Evolutionary conservation across 495 filamentous ascomycete species (phyloP), one percentile per base, ranked within the genome.

Genomic region (Penicillium paxilli): DNA sequence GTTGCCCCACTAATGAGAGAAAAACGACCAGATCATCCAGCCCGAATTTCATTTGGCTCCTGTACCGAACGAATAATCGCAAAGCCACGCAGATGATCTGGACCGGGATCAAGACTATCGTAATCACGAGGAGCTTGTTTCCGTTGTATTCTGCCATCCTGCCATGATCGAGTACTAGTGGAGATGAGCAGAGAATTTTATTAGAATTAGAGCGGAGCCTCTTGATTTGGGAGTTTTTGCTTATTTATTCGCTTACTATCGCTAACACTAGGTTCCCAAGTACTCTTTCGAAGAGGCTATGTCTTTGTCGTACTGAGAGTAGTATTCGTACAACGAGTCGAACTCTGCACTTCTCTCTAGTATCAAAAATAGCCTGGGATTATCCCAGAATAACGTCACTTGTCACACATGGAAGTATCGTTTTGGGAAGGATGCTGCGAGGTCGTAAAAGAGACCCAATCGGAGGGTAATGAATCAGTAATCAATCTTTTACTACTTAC

Each of bases 71-170:
- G 28, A 24, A 28, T n/a, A 50, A 17, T 8, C 47, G 47, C 9
- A 50, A 20, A 4, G 0, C 12, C 20, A 50, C 47, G 30, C 47
- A 50, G 22, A 40, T 24, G 4, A 40, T 3, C 22, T 50, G 47
- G n/a, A 25, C 14, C 0, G 47, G 32, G 0, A 50, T 4, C 5
- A 50, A 19, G 2, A 26, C n/a, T 25, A 32, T 17, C 17, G 32
- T 50, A 3, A 40, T 20, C 12, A 50, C 16, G 7, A 50, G 21
- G 22, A 50, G 32, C 20, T 26, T 50, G 11, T 40, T 25, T 5
- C 47, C 47, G n/a, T 12, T 40, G n/a, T 50, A 50, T 25, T 50
- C 33, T 12, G 14, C 47, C n/a, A 40, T 42, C 21, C 40, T 42
- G 40, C 40, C 40, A 42, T 42, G 40, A 20, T 20, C 16, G 17